phyloP scores from a whole-genome alignment of 352 stramenopile genomes.

The Phytophthora melonis region DNA sequence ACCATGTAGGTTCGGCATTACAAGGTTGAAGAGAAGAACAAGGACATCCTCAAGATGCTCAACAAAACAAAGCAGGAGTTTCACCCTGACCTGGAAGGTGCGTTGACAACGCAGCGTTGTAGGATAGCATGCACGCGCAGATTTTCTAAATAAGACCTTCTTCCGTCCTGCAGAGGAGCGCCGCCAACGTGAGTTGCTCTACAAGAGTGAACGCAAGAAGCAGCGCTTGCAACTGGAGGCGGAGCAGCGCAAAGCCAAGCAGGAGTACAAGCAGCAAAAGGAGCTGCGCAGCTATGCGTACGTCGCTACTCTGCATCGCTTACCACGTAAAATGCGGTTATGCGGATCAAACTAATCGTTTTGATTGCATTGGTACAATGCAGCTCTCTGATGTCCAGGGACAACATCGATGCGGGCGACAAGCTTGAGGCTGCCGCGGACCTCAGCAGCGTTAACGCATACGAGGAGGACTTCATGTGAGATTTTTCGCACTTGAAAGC shows the following conservation, averaged over 20 bases:
- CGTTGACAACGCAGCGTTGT: too few relatives aligned
- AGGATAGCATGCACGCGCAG: too few relatives aligned
- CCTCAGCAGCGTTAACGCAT: conserved; percentile 74
- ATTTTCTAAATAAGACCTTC: neutral
- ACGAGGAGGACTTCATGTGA: conserved; percentile 88
- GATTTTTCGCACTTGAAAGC: neutral
- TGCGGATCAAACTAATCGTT: neutral
- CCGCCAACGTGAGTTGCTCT: conserved; percentile 68
- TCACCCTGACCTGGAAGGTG: conserved; percentile 84
- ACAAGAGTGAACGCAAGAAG: conserved; percentile 80
- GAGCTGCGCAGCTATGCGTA: conserved; percentile 82
- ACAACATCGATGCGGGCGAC: conserved; percentile 66
- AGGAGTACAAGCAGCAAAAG: conserved; percentile 77
- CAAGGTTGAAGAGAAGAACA: conserved; percentile 85
- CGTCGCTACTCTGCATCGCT: conserved; percentile 21
- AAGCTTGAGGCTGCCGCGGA: conserved; percentile 58
- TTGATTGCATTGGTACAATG: neutral
- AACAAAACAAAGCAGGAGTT: conserved; percentile 88
- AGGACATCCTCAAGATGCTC: conserved; percentile 87
- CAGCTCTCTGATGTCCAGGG: conserved; percentile 68
- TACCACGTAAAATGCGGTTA: neutral
- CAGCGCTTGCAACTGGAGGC: conserved; percentile 64
- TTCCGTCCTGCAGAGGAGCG: conserved; percentile 56
- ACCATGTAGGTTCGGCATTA: conserved; percentile 68
- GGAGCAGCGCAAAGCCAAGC: conserved; percentile 58